Conservation (phyloP, 2,329 filamentous ascomycete genomes). For the Dissoconium aciculare region DNA sequence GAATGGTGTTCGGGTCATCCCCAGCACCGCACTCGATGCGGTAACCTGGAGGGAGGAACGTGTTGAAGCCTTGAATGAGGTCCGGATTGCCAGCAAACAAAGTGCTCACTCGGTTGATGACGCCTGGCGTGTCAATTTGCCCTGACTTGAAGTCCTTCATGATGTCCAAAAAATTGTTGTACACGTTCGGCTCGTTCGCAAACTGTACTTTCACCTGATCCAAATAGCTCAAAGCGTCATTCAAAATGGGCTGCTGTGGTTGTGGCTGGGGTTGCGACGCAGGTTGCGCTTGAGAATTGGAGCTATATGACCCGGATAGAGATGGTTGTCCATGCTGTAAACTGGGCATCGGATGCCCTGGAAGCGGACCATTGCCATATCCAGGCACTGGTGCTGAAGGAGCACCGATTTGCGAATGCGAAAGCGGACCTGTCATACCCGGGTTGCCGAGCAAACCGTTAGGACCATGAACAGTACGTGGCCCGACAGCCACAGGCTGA, state of each 20-base stretch:
- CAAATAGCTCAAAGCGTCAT: conserved; percentile 82
- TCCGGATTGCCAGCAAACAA: conserved; percentile 89
- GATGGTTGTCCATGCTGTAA: conserved; percentile 35
- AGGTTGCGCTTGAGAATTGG: conserved; percentile 10
- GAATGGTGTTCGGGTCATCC: conserved; percentile 87
- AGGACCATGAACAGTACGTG: conserved; percentile 77
- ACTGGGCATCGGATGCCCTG: conserved; percentile 39
- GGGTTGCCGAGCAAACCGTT: conserved; percentile 60
- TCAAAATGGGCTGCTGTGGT: conserved; percentile 72
- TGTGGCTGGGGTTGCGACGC: conserved; percentile 29
- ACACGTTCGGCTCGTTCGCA: conserved; percentile 89
- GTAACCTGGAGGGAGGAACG: conserved; percentile 86
- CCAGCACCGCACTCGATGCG: conserved; percentile 90
- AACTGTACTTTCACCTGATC: conserved; percentile 99
- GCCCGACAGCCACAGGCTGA: conserved; percentile 71
- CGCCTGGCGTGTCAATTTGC: conserved; percentile 92
- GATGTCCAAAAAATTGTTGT: conserved; percentile 91
- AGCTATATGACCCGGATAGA: conserved; percentile 33
- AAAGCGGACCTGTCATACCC: conserved; percentile 35
- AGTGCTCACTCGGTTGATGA: conserved; percentile 90
- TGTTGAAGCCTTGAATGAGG: conserved; percentile 89
- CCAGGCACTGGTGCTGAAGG: conserved; percentile 47
- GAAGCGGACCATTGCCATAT: conserved; percentile 58
- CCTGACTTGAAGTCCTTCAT: conserved; percentile 99
- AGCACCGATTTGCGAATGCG: conserved; percentile 36